Conservation (phyloP, 805 yeast genomes). For the Suhomyces sp. region DNA sequence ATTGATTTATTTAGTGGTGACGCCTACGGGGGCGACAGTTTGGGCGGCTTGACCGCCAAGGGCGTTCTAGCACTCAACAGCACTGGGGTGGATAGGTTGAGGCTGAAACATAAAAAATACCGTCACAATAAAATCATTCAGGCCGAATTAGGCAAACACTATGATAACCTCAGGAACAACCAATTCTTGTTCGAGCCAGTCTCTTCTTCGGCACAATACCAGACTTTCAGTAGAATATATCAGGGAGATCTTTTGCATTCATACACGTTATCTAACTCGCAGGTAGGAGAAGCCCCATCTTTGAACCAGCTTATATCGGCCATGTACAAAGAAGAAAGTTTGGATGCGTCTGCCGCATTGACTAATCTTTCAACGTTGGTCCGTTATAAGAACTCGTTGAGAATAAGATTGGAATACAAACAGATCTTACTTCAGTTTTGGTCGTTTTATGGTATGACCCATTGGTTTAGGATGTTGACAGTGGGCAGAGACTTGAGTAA, state of each 20-base stretch:
- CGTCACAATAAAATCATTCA: slow-evolving; percentile 14
- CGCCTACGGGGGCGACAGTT: slow-evolving; percentile 26
- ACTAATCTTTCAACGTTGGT: slow-evolving; percentile 19
- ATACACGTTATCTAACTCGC: slow-evolving; percentile 29
- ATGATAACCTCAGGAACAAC: slow-evolving; percentile 24
- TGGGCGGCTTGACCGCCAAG: not conserved
- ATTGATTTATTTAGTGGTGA: slow-evolving; percentile 18
- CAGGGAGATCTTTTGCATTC: slow-evolving; percentile 23
- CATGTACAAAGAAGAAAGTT: slow-evolving; percentile 21
- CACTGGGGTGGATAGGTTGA: slow-evolving; percentile 17
- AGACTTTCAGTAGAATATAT: slow-evolving; percentile 15
- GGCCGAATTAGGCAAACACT: slow-evolving; percentile 16
- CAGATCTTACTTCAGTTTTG: slow-evolving; percentile 40
- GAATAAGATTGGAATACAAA: slow-evolving; percentile 37
- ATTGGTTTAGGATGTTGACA: slow-evolving; percentile 35
- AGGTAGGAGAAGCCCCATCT: slow-evolving; percentile 38
- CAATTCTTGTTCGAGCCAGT: slow-evolving; percentile 40
- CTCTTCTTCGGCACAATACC: slow-evolving; percentile 12
- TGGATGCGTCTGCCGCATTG: slow-evolving; percentile 2
- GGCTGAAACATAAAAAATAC: slow-evolving; percentile 14
- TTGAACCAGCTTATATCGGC: slow-evolving; percentile 21
- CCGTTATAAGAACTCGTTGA: slow-evolving; percentile 31
- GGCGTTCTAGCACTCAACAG: slow-evolving; percentile 2
- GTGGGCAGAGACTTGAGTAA: slow-evolving; percentile 35
- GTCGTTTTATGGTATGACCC: slow-evolving; percentile 38